Percentiles rank a stretch among this genome's conserved stretches.
phyloP scores from a whole-genome alignment of 768 basidiomycete species.

The Boletus speciosus region DNA sequence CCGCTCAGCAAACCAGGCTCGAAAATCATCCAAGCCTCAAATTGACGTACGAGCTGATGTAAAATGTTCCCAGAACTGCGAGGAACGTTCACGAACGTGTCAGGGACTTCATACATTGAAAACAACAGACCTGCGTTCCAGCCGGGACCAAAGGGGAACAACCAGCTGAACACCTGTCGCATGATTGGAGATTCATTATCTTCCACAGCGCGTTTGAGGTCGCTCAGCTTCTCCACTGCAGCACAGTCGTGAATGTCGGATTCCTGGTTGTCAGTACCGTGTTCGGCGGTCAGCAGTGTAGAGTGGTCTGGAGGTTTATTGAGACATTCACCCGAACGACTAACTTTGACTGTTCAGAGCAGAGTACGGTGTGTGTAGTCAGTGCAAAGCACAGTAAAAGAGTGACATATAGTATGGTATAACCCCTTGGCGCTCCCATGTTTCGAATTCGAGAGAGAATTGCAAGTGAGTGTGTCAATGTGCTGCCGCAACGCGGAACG shows the following conservation, averaged over 20 bases:
- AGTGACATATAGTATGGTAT: slow-evolving; percentile 36
- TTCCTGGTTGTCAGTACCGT: slow-evolving; percentile 31
- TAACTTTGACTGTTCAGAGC: slow-evolving; percentile 22
- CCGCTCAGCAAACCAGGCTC: slow-evolving; percentile 19
- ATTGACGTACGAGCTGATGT: slow-evolving; percentile 85
- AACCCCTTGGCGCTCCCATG: slow-evolving; percentile 19
- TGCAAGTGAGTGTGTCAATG: not conserved
- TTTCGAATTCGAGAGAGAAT: slow-evolving; percentile 2
- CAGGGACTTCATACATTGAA: slow-evolving; percentile 1
- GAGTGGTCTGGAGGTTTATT: not conserved
- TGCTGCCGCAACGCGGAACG: not conserved
- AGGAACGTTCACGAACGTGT: slow-evolving; percentile 21
- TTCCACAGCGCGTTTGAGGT: slow-evolving; percentile 60
- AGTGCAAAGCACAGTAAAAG: slow-evolving; percentile 39
- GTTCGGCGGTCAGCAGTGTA: slow-evolving; percentile 9
- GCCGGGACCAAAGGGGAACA: slow-evolving; percentile 89
- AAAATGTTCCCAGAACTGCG: slow-evolving; percentile 83
- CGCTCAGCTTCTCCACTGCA: slow-evolving; percentile 45
- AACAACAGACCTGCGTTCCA: slow-evolving; percentile 65
- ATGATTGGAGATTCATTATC: slow-evolving; percentile 67
- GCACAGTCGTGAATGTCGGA: slow-evolving; percentile 42
- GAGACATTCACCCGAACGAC: slow-evolving; percentile 30
- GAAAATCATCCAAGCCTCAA: slow-evolving; percentile 9
- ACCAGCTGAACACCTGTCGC: slow-evolving; percentile 72
- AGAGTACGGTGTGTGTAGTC: slow-evolving; percentile 16